Evolutionary conservation across 306 rosid species (phyloP), one percentile per base, ranked within the genome.

Genomic region (Corylus heterophylla): DNA sequence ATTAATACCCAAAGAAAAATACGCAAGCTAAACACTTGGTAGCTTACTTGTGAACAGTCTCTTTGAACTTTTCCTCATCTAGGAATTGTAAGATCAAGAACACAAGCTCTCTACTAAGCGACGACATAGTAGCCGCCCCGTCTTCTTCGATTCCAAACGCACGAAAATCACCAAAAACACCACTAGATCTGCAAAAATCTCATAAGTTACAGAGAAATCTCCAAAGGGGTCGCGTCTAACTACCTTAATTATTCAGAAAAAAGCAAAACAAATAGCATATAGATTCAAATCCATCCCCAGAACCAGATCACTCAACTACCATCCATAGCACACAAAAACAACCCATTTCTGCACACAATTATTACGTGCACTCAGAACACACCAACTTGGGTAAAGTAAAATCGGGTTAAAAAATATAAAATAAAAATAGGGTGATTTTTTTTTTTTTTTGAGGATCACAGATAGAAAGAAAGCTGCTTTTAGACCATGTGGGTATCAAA

Each of bases 71-170:
- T 84, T 93, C 99, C 88, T 95, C 99, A 78, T 95, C 99, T 20
- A 95, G 93, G 85, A 95, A 93, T 92, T 95, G 99, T 84, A 95
- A 88, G 92, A 95, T 95, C 96, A 95, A 80, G 92, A 95, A 95
- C 90, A 95, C 99, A 80, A 95, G 87, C 89, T 95, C 99, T 76
- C 98, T 95, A 76, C 99, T 95, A 61, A 95, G 97, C 80, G 98
- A 95, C 73, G 98, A 95, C 99, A 95, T 95, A 85, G 63, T 67
- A 79, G 80, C 83, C 78, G 69, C 78, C 82, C 82, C 83, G 29
- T 68, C 72, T 75, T 85, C 86, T 78, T 83, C 82, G 71, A 83
- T 88, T 85, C 80, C 80, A 69, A 61, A 81, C 74, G 75, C 78
- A 71, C 85, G 75, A 82, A 80, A 88, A 87, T 81, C 69, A 82